Evolutionary conservation across 2,329 filamentous ascomycete species (phyloP).

Genomic region (Ceratocystiopsis brevicomis): DNA sequence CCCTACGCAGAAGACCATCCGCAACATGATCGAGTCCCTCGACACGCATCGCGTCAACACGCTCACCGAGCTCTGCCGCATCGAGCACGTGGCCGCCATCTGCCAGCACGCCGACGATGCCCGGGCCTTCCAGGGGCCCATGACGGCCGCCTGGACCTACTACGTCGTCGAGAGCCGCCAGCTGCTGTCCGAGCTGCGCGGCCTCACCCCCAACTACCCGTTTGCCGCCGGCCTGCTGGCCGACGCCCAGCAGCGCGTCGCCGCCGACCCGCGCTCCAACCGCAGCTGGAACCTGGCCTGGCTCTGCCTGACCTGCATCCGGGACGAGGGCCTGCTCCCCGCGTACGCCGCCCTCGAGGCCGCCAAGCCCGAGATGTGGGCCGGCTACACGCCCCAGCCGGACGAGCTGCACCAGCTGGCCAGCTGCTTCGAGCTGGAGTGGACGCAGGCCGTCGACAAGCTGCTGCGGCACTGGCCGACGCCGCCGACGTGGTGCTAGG

Average conservation of each 20-base stretch:
- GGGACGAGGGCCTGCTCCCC: slow-evolving; percentile 38
- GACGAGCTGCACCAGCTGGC: slow-evolving; percentile 40
- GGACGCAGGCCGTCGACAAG: slow-evolving; percentile 42
- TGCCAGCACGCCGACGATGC: slow-evolving; percentile 40
- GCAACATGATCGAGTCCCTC: slow-evolving; percentile 43
- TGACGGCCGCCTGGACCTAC: slow-evolving; percentile 53
- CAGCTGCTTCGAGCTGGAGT: slow-evolving; percentile 45
- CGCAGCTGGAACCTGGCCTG: slow-evolving; percentile 62
- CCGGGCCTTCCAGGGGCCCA: slow-evolving; percentile 37
- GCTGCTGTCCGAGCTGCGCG: slow-evolving; percentile 49
- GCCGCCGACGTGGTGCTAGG: slow-evolving; percentile 26
- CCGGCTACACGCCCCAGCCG: slow-evolving; percentile 31
- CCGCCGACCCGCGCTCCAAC: slow-evolving; percentile 43
- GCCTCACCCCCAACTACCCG: slow-evolving; percentile 47
- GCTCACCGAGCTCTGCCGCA: slow-evolving; percentile 49
- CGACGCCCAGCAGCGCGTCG: slow-evolving; percentile 46
- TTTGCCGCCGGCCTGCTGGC: slow-evolving; percentile 45
- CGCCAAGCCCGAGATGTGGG: slow-evolving; percentile 51
- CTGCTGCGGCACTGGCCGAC: slow-evolving; percentile 52
- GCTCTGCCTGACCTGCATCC: slow-evolving; percentile 49
- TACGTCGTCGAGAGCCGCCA: slow-evolving; percentile 50
- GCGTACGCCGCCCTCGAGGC: slow-evolving; percentile 44
- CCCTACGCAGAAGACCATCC: slow-evolving; percentile 14
- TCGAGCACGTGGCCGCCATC: slow-evolving; percentile 45
- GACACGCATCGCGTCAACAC: slow-evolving; percentile 53